A percentile compares a stretch with the other conserved stretches of the same genome.
Conservation (phyloP, 345 rosid species). For the Salix koriyanagi region DNA sequence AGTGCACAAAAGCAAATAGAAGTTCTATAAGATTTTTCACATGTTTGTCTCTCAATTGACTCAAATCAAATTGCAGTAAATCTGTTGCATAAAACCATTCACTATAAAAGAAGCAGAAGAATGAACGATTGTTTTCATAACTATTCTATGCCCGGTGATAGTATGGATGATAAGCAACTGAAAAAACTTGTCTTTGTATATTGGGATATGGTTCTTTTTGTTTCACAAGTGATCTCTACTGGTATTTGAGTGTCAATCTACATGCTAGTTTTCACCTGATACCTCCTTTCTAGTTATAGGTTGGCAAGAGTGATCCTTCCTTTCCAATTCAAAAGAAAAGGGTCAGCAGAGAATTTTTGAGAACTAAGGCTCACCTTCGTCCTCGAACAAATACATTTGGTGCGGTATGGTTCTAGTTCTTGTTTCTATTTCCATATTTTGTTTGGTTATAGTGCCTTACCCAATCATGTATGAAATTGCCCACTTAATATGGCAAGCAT, state of each 20-base stretch:
- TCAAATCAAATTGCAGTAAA: background rate
- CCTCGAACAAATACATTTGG: constrained; percentile 95
- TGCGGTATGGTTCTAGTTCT: constrained; percentile 52
- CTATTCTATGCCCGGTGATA: background rate
- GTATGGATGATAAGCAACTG: background rate
- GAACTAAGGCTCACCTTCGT: constrained; percentile 96
- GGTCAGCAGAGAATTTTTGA: constrained; percentile 83
- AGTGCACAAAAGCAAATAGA: background rate
- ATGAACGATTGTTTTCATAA: background rate
- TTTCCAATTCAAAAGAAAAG: constrained; percentile 95
- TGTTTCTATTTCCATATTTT: background rate
- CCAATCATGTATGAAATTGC: background rate
- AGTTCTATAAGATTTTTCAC: background rate
- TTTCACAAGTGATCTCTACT: background rate
- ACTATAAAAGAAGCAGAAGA: background rate
- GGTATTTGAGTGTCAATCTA: background rate
- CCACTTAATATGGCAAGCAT: background rate
- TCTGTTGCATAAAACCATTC: background rate
- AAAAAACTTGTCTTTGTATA: background rate
- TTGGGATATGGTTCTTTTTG: background rate
- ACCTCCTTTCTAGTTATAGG: constrained; percentile 32
- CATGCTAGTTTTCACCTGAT: background rate
- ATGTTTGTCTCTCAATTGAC: background rate
- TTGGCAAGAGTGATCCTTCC: constrained; percentile 88
- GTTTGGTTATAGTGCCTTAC: background rate